These are phyloP conservation scores for Hygrophorus russula DNA, from an alignment of 768 basidiomycete genomes.

Conservation along the genomic window DNA sequence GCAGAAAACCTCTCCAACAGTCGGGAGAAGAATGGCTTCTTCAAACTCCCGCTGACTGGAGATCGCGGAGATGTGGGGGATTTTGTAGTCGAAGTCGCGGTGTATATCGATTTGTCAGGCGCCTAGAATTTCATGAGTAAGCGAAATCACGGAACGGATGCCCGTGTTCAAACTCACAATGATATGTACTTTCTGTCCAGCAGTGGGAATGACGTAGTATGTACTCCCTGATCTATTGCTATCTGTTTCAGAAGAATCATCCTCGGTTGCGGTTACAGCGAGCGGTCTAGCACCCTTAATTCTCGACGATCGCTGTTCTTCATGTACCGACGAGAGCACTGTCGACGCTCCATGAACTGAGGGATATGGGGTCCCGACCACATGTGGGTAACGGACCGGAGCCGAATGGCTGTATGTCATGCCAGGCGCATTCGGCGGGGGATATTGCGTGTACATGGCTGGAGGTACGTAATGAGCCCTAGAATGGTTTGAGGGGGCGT, in stretches of 20 bases:
- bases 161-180: slow-evolving; percentile 38
- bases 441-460: slow-evolving; percentile 43
- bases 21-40: slow-evolving; percentile 53
- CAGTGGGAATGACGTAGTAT: slow-evolving; percentile 62
- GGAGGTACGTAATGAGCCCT: slow-evolving; percentile 49
- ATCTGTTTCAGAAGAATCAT: slow-evolving; percentile 6
- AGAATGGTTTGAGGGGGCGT: slow-evolving; percentile 42
- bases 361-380: slow-evolving; percentile 31
- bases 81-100: slow-evolving; percentile 49
- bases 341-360: slow-evolving; percentile 23
- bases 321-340: slow-evolving; percentile 25
- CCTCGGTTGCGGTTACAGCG: slow-evolving; percentile 15
- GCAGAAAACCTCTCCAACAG: slow-evolving; percentile 41
- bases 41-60: slow-evolving; percentile 15
- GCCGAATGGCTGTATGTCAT: slow-evolving; percentile 65
- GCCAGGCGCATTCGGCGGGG: slow-evolving; percentile 43
- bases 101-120: slow-evolving; percentile 41
- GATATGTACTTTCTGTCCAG: slow-evolving; percentile 66
- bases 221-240: slow-evolving; percentile 50
- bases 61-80: slow-evolving; percentile 43
- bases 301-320: slow-evolving; percentile 20
- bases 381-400: slow-evolving; percentile 34
- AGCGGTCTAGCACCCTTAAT: slow-evolving; percentile 16
- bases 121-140: slow-evolving; percentile 17
- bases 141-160: slow-evolving; percentile 9